Percentiles rank a stretch among this genome's conserved stretches.
These are phyloP conservation scores for Pleochaeta shiraiana DNA, from an alignment of 2,329 filamentous ascomycete species.

Conservation along the genomic window DNA sequence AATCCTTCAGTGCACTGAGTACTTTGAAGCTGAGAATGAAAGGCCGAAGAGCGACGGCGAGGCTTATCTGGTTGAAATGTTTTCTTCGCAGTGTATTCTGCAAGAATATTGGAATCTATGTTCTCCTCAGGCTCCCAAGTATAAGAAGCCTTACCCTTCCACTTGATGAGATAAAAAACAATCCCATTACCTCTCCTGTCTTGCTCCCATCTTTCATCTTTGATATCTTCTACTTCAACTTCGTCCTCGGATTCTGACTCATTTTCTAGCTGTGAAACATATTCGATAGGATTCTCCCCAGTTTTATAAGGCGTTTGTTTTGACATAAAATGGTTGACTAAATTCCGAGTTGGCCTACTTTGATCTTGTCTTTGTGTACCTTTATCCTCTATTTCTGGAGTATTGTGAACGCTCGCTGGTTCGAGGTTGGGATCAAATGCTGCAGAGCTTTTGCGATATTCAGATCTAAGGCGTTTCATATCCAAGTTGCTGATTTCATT, in stretches of 20 bases:
- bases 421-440: too few relatives aligned
- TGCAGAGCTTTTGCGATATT: too few relatives aligned
- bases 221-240: conserved; percentile 10
- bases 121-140: conserved; percentile 15
- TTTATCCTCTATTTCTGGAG: too few relatives aligned
- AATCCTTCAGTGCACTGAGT: not conserved
- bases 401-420: too few relatives aligned
- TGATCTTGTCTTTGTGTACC: too few relatives aligned
- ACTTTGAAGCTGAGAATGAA: not conserved
- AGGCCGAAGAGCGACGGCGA: not conserved
- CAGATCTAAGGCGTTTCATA: too few relatives aligned
- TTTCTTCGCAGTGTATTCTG: not conserved
- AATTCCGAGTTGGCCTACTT: too few relatives aligned
- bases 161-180: conserved; percentile 13
- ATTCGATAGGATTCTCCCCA: not conserved
- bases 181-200: conserved; percentile 7
- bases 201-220: conserved; percentile 7
- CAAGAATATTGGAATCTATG: conserved; percentile 7
- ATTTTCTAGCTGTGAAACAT: not conserved
- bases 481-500: too few relatives aligned
- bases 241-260: conserved; percentile 1
- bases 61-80: not conserved
- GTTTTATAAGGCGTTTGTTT: not conserved
- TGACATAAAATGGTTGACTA: not conserved
- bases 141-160: conserved; percentile 12